phyloP scores from a whole-genome alignment of 805 yeast genomes.

The Sungouiozyma intestinalis region DNA sequence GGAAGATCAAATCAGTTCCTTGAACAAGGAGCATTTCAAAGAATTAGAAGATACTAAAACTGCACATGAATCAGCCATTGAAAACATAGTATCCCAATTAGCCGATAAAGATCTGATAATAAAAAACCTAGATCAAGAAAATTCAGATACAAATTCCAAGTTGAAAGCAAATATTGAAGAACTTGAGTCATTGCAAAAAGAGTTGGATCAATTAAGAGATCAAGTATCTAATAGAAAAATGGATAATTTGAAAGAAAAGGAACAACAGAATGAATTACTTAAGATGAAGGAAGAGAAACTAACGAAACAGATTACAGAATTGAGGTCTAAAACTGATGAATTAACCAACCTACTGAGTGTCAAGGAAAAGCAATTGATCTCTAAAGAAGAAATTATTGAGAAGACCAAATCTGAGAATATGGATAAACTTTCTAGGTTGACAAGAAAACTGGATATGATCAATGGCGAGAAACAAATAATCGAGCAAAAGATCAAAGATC shows the following conservation, averaged over 20 bases:
- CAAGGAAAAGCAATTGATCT: constrained; percentile 8
- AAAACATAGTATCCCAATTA: background rate
- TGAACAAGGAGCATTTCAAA: background rate
- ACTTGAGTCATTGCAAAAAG: background rate
- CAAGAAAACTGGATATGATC: background rate
- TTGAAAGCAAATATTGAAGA: background rate
- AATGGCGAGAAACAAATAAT: background rate
- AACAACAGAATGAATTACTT: background rate
- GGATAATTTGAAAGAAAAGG: constrained; percentile 1
- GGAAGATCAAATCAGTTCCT: background rate
- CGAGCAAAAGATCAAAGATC: background rate
- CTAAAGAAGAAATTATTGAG: constrained; percentile 2
- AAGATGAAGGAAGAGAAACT: constrained; percentile 1
- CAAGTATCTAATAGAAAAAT: background rate
- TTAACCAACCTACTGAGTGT: constrained; percentile 4
- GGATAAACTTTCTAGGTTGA: background rate
- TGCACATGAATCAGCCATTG: background rate
- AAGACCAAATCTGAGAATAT: background rate
- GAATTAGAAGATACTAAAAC: background rate
- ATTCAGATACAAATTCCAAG: background rate
- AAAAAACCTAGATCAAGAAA: constrained; percentile 5
- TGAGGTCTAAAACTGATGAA: background rate
- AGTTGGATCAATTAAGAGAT: background rate
- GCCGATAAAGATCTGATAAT: background rate
- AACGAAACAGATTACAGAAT: background rate